A percentile compares a stretch with the other conserved stretches of the same genome.
Conservation (phyloP, 352 stramenopile species). For the Phytophthora chlamydospora region DNA sequence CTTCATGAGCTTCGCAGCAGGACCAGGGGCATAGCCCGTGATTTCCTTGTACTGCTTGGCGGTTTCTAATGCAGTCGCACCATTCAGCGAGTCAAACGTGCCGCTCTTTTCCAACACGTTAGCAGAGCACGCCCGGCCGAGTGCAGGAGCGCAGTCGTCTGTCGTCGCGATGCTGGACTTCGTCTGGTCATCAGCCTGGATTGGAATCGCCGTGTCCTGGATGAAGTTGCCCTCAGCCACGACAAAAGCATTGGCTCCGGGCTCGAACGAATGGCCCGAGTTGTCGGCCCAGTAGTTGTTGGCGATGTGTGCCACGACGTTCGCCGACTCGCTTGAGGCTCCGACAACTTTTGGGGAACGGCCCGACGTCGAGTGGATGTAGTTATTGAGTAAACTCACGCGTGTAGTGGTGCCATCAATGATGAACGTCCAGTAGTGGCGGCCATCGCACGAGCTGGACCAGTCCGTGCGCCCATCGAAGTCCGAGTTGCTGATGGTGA, state of each 20-base stretch:
- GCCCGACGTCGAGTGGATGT: conserved; percentile 42
- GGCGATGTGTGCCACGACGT: conserved; percentile 40
- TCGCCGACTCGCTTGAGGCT: conserved; percentile 5
- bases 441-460: conserved; percentile 49
- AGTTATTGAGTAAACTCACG: conserved; percentile 45
- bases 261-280: conserved; percentile 43
- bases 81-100: conserved; percentile 6
- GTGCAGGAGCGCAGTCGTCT: not conserved
- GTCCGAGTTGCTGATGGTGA: conserved; percentile 60
- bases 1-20: conserved; percentile 1
- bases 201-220: conserved; percentile 18
- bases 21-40: conserved; percentile 2
- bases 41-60: conserved; percentile 9
- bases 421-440: conserved; percentile 52
- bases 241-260: conserved; percentile 23
- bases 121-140: not conserved
- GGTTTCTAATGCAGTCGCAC: not conserved
- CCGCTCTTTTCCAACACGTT: conserved; percentile 5
- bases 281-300: conserved; percentile 58
- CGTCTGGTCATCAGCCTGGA: not conserved
- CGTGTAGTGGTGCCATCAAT: conserved; percentile 28
- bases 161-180: not conserved
- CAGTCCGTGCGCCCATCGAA: conserved; percentile 49
- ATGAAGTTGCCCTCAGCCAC: conserved; percentile 48
- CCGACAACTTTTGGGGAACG: conserved; percentile 40